These are phyloP conservation scores for Millerago galiae DNA, from an alignment of 805 yeast species.

Conservation along the genomic window DNA sequence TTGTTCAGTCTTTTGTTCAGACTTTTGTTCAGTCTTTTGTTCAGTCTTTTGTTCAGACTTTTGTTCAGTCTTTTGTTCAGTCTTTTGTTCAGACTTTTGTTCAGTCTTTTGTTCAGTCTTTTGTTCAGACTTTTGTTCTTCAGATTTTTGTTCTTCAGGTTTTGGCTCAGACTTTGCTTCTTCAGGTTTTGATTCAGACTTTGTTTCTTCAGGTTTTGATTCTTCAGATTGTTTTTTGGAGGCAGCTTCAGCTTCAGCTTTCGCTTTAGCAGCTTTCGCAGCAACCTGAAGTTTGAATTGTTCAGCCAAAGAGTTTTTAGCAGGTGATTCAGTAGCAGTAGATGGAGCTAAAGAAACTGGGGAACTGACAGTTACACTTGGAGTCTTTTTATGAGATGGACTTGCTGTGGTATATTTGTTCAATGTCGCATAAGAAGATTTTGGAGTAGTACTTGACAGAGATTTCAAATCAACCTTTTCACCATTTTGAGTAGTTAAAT, in stretches of 20 bases:
- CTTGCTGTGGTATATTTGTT: conserved; percentile 12
- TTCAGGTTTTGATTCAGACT: conserved; percentile 1
- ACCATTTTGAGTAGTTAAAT: conserved; percentile 20
- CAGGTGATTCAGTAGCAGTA: conserved; percentile 5
- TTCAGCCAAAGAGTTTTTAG: conserved; percentile 4
- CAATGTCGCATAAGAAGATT: conserved; percentile 11
- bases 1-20: conserved; percentile 2
- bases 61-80: conserved; percentile 6
- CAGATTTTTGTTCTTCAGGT: background rate
- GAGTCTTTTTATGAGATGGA: conserved; percentile 11
- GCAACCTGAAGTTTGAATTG: conserved; percentile 13
- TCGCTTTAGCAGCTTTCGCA: conserved; percentile 19
- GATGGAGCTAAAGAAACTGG: conserved; percentile 7
- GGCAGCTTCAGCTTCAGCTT: conserved; percentile 16
- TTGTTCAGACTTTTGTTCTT: no score
- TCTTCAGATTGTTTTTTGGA: conserved; percentile 4
- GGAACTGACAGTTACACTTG: conserved; percentile 10
- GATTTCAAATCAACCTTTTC: conserved; percentile 21
- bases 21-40: background rate
- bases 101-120: background rate
- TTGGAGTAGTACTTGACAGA: conserved; percentile 16
- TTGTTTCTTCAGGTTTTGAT: background rate
- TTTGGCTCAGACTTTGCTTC: conserved; percentile 2
- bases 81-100: background rate
- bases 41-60: conserved; percentile 1